Conservation (phyloP, 345 rosid genomes). For the Gossypium stocksii region DNA sequence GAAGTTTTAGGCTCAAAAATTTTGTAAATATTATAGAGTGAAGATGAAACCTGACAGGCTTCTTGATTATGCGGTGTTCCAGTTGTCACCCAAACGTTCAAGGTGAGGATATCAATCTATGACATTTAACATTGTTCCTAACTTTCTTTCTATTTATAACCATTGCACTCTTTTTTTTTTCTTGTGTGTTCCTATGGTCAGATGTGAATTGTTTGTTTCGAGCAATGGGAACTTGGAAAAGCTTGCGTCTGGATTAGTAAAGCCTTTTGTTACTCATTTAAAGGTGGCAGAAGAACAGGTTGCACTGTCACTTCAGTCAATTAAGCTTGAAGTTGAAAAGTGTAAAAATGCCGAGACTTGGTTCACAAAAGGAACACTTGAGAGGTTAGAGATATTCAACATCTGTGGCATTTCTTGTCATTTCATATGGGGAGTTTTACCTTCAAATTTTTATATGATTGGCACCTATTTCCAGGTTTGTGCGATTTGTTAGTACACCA, state of each 20-base stretch:
- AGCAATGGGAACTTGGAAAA: constrained; percentile 73
- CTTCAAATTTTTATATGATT: constrained; percentile 18
- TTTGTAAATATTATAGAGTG: constrained; percentile 23
- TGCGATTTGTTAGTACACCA: constrained; percentile 95
- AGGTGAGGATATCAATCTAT: constrained; percentile 39
- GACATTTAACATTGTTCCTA: constrained; percentile 8
- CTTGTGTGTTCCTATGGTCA: constrained; percentile 24
- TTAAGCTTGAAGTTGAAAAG: constrained; percentile 63
- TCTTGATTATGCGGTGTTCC: constrained; percentile 85
- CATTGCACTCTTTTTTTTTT: constrained; percentile 21
- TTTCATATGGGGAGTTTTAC: constrained; percentile 4
- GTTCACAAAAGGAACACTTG: constrained; percentile 96
- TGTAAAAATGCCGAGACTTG: constrained; percentile 51
- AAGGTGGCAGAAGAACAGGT: constrained; percentile 86
- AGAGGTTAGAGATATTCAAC: constrained; percentile 53
- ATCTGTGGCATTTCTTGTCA: constrained; percentile 14
- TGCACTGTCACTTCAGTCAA: constrained; percentile 48
- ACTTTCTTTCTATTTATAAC: constrained; percentile 5
- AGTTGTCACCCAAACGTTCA: constrained; percentile 84
- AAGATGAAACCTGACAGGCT: constrained; percentile 64
- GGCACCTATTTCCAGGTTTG: constrained; percentile 61
- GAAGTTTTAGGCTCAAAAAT: constrained; percentile 26
- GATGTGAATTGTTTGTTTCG: constrained; percentile 81
- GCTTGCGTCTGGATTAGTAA: constrained; percentile 83
- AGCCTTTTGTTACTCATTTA: constrained; percentile 86